Percentiles rank a stretch among this genome's conserved stretches.
Conservation (phyloP, 1,284 basidiomycete genomes). For the Filobasidium uniguttulatum region DNA sequence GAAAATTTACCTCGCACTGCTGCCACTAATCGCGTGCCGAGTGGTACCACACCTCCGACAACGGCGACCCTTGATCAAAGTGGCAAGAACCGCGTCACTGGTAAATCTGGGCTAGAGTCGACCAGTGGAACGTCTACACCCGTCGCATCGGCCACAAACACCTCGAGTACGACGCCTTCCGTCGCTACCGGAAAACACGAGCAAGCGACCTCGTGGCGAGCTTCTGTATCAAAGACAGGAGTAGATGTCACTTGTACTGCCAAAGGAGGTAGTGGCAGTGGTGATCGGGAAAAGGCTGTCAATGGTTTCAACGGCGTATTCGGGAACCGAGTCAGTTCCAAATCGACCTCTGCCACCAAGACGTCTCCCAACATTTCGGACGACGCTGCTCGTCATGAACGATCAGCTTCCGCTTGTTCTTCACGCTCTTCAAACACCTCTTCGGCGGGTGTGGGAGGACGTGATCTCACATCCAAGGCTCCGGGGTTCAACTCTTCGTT, state of each 20-base stretch:
- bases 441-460: neutral
- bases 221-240: no score
- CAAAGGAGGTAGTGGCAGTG: neutral
- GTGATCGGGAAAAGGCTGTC: neutral
- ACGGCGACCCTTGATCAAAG: no score
- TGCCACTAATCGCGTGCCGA: no score
- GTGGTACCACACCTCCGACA: no score
- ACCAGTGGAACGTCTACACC: no score
- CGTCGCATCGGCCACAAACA: no score
- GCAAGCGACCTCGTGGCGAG: neutral
- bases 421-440: neutral
- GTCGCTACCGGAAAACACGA: neutral
- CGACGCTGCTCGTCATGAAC: neutral
- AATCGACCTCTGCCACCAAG: neutral
- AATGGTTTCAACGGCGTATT: constrained; percentile 9
- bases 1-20: no score
- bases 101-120: no score
- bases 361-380: neutral
- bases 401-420: neutral
- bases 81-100: no score
- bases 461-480: neutral
- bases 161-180: no score
- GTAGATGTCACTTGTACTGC: neutral
- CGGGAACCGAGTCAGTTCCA: constrained; percentile 5
- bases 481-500: neutral